phyloP scores from a whole-genome alignment of 805 yeast genomes.

The Saturnispora halmiae region DNA sequence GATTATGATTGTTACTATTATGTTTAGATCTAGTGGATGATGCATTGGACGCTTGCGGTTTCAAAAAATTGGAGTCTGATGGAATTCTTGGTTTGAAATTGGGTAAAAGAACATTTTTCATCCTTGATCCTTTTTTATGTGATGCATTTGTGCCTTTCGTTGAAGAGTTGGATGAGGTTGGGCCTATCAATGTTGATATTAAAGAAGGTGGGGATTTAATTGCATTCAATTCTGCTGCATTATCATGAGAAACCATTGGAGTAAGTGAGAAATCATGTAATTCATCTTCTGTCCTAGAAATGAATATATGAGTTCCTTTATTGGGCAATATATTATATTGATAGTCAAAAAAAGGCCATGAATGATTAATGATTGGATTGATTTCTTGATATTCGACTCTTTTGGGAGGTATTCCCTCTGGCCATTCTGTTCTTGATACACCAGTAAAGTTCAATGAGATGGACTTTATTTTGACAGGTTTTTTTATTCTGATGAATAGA shows the following conservation, averaged over 20 bases:
- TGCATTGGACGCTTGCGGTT: background rate
- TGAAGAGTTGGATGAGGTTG: conserved; percentile 17
- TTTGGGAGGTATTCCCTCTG: conserved; percentile 95
- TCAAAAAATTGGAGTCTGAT: background rate
- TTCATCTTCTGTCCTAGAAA: conserved; percentile 29
- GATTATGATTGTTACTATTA: background rate
- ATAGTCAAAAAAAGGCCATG: conserved; percentile 78
- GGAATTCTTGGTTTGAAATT: conserved; percentile 3
- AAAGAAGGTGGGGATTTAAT: conserved; percentile 24
- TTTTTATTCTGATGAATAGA: conserved; percentile 55
- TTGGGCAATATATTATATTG: conserved; percentile 23
- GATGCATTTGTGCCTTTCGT: background rate
- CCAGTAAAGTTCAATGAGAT: conserved; percentile 61
- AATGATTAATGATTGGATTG: conserved; percentile 60
- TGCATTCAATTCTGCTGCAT: conserved; percentile 15
- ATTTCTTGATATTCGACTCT: conserved; percentile 56
- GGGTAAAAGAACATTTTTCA: conserved; percentile 4
- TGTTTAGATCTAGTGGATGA: background rate
- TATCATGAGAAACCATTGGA: conserved; percentile 24
- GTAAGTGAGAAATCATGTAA: conserved; percentile 20
- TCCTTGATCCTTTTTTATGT: background rate
- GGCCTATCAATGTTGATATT: conserved; percentile 23
- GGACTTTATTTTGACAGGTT: conserved; percentile 61
- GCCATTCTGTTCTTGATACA: conserved; percentile 80
- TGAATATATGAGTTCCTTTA: conserved; percentile 41